phyloP scores from a whole-genome alignment of 371 early-diverging fungal genomes.

The Apophysomyces sp. region DNA sequence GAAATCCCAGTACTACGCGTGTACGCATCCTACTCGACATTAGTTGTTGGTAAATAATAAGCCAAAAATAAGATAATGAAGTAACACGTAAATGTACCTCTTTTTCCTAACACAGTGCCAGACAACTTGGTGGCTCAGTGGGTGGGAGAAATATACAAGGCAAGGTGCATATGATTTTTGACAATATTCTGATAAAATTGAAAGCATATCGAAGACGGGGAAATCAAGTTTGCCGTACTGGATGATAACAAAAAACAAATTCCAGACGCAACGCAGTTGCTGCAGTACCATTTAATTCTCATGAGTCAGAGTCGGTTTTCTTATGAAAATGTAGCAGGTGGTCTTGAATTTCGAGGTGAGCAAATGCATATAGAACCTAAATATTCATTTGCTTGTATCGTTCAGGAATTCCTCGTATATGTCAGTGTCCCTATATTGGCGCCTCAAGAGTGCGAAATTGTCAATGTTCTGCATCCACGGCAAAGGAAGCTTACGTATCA shows the following conservation, averaged over 20 bases:
- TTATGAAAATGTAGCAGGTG: slow-evolving; percentile 54
- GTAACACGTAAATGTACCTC: not conserved
- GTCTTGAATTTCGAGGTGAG: slow-evolving; percentile 44
- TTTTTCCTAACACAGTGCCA: slow-evolving; percentile 52
- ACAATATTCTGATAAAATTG: not conserved
- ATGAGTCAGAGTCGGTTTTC: slow-evolving; percentile 65
- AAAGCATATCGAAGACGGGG: slow-evolving; percentile 54
- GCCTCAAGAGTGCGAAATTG: slow-evolving; percentile 20
- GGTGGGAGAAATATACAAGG: slow-evolving; percentile 71
- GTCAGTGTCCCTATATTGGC: slow-evolving; percentile 40
- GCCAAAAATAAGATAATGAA: not conserved
- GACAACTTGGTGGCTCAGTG: slow-evolving; percentile 76
- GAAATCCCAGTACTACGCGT: slow-evolving; percentile 37
- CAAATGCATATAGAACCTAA: not conserved
- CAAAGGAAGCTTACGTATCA: slow-evolving; percentile 37
- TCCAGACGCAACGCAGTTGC: slow-evolving; percentile 47
- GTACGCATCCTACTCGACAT: slow-evolving; percentile 59
- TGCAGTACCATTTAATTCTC: slow-evolving; percentile 62
- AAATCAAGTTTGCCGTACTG: slow-evolving; percentile 47
- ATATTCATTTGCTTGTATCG: not conserved
- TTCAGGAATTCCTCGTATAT: slow-evolving; percentile 28
- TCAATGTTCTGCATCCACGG: slow-evolving; percentile 19
- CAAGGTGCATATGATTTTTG: slow-evolving; percentile 2
- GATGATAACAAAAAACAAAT: slow-evolving; percentile 42
- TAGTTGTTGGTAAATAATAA: slow-evolving; percentile 50